These are phyloP conservation scores for Dipodascus albidus DNA, from an alignment of 805 yeast species.

Conservation along the genomic window DNA sequence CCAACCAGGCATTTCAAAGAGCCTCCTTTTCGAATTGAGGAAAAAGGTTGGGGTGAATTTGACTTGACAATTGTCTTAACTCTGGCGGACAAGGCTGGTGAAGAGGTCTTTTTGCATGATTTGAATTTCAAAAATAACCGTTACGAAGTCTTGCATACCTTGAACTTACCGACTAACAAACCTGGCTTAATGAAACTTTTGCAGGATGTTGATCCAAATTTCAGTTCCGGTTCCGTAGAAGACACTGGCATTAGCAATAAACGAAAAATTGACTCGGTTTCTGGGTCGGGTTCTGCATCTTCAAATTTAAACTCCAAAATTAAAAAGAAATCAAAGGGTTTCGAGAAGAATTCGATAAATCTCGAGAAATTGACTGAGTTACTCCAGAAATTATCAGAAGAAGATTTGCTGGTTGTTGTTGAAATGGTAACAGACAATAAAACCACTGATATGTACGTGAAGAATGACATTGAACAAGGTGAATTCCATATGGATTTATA, in stretches of 20 bases:
- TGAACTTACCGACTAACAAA: slow-evolving; percentile 66
- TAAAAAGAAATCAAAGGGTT: slow-evolving; percentile 28
- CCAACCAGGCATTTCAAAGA: slow-evolving; percentile 69
- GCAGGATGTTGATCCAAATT: slow-evolving; percentile 59
- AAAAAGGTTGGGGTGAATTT: slow-evolving; percentile 98
- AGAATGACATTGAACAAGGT: slow-evolving; percentile 92
- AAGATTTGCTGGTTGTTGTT: slow-evolving; percentile 86
- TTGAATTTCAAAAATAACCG: slow-evolving; percentile 71
- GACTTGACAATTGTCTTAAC: slow-evolving; percentile 74
- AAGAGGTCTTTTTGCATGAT: slow-evolving; percentile 77
- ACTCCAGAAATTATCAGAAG: slow-evolving; percentile 78
- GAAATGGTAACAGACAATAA: slow-evolving; percentile 96
- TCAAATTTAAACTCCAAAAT: slow-evolving; percentile 11
- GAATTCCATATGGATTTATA: slow-evolving; percentile 94
- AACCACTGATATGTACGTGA: slow-evolving; percentile 89
- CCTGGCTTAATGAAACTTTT: slow-evolving; percentile 61
- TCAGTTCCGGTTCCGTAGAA: slow-evolving; percentile 36
- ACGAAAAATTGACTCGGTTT: slow-evolving; percentile 25
- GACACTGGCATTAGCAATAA: slow-evolving; percentile 29
- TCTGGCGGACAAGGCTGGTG: slow-evolving; percentile 78
- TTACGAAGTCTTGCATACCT: slow-evolving; percentile 66
- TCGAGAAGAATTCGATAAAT: slow-evolving; percentile 54
- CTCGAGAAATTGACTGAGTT: slow-evolving; percentile 86
- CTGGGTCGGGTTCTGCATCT: slow-evolving; percentile 14
- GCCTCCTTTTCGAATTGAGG: slow-evolving; percentile 78